phyloP scores from a whole-genome alignment of 306 rosid genomes.

The Cucumis hystrix region DNA sequence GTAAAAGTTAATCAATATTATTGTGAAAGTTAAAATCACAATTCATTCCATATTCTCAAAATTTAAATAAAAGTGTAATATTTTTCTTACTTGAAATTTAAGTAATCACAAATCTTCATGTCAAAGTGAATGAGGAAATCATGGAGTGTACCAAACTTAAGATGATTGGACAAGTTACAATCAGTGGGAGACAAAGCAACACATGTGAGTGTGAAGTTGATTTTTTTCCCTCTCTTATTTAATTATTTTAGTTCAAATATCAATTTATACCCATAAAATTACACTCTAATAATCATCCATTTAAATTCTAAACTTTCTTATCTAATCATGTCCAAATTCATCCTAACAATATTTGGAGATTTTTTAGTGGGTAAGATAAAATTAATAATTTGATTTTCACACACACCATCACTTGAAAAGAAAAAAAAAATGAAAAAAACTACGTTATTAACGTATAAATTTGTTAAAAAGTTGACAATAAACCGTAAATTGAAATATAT shows the following conservation, averaged over 20 bases:
- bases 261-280: too few species aligned
- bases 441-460: too few species aligned
- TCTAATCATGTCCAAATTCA: too few species aligned
- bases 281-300: too few species aligned
- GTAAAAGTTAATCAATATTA: not conserved
- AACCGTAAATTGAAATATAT: too few species aligned
- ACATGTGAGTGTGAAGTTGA: not conserved
- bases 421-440: too few species aligned
- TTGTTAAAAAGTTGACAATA: too few species aligned
- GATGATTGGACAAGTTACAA: not conserved
- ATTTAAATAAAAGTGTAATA: not conserved
- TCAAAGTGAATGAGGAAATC: not conserved
- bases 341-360: too few species aligned
- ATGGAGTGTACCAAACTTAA: not conserved
- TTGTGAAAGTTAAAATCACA: not conserved
- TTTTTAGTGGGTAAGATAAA: too few species aligned
- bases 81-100: not conserved
- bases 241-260: not conserved
- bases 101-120: not conserved
- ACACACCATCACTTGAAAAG: too few species aligned
- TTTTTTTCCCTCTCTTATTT: not conserved
- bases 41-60: not conserved
- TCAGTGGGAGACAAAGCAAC: not conserved
- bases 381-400: too few species aligned
- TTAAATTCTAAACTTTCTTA: too few species aligned